A percentile compares a stretch with the other conserved stretches of the same genome.
phyloP scores from a whole-genome alignment of 2,329 filamentous ascomycete species.

The Stachybotrys elegans region DNA sequence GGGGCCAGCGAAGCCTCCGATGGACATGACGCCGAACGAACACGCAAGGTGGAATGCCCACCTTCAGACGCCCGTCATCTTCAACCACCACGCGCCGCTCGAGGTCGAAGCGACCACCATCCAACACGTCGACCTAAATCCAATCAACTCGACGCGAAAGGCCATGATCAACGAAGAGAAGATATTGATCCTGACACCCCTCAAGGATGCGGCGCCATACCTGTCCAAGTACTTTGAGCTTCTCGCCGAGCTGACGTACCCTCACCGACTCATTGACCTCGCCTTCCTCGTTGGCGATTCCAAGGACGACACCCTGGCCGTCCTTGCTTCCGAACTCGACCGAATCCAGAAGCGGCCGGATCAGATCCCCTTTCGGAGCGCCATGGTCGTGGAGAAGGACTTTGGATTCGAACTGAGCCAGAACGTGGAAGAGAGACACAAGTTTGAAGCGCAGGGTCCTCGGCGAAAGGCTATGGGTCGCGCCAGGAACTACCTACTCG shows the following conservation, averaged over 20 bases:
- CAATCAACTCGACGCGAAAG: slow-evolving; percentile 72
- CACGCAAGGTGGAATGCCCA: slow-evolving; percentile 85
- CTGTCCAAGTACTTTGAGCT: slow-evolving; percentile 92
- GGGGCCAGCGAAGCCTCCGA: slow-evolving; percentile 90
- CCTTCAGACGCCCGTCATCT: slow-evolving; percentile 86
- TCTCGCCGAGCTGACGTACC: slow-evolving; percentile 82
- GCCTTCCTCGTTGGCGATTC: slow-evolving; percentile 93
- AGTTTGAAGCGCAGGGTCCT: slow-evolving; percentile 81
- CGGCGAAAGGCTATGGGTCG: slow-evolving; percentile 84
- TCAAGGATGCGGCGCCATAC: slow-evolving; percentile 81
- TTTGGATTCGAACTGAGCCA: slow-evolving; percentile 75
- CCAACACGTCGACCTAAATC: slow-evolving; percentile 76
- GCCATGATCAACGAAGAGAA: slow-evolving; percentile 78
- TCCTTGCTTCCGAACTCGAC: slow-evolving; percentile 78
- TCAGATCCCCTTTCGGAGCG: slow-evolving; percentile 79
- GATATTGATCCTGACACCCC: slow-evolving; percentile 84
- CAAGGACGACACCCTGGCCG: slow-evolving; percentile 84
- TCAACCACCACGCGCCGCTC: slow-evolving; percentile 89
- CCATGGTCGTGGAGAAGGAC: slow-evolving; percentile 83
- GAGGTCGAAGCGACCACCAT: slow-evolving; percentile 79
- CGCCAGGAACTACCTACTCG: slow-evolving; percentile 87
- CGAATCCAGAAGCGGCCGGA: slow-evolving; percentile 79
- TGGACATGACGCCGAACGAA: slow-evolving; percentile 91
- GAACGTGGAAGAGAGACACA: slow-evolving; percentile 75
- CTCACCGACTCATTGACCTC: slow-evolving; percentile 90